A percentile compares a stretch with the other conserved stretches of the same genome.
Conservation (phyloP, 306 rosid species). For the Pyrus communis region DNA sequence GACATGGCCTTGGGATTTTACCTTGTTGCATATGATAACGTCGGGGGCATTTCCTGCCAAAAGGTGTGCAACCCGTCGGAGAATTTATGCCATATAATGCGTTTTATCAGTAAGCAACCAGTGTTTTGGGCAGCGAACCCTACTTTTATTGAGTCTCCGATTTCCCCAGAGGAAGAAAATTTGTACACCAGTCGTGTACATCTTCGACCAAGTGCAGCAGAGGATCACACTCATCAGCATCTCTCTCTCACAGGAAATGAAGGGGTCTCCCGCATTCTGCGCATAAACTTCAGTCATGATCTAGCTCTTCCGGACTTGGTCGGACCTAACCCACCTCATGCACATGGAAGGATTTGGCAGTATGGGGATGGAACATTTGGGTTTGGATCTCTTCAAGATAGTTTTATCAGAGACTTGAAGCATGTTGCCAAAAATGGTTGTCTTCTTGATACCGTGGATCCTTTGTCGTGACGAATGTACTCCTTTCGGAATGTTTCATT, state of each 20-base stretch:
- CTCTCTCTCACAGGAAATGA: conserved; percentile 29
- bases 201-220: conserved; percentile 43
- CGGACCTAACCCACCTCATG: conserved; percentile 42
- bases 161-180: conserved; percentile 57
- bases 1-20: conserved; percentile 73
- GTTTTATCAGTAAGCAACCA: conserved; percentile 17
- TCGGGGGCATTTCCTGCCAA: conserved; percentile 83
- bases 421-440: conserved; percentile 48
- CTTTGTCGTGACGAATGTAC: conserved; percentile 22
- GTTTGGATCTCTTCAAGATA: conserved; percentile 76
- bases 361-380: conserved; percentile 77
- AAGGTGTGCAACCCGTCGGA: conserved; percentile 55
- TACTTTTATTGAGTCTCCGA: conserved; percentile 56
- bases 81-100: conserved; percentile 15
- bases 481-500: not conserved
- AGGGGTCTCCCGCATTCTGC: conserved; percentile 51
- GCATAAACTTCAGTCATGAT: conserved; percentile 64
- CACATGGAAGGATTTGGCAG: conserved; percentile 89
- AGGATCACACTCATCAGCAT: conserved; percentile 29
- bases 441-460: conserved; percentile 47
- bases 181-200: conserved; percentile 59
- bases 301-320: conserved; percentile 53
- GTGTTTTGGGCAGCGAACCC: conserved; percentile 70
- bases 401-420: conserved; percentile 69
- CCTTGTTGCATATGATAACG: conserved; percentile 75